Percentiles rank a stretch among this genome's conserved stretches.
phyloP scores from a whole-genome alignment of 495 filamentous ascomycete genomes.

The Aspergillus hancockii region DNA sequence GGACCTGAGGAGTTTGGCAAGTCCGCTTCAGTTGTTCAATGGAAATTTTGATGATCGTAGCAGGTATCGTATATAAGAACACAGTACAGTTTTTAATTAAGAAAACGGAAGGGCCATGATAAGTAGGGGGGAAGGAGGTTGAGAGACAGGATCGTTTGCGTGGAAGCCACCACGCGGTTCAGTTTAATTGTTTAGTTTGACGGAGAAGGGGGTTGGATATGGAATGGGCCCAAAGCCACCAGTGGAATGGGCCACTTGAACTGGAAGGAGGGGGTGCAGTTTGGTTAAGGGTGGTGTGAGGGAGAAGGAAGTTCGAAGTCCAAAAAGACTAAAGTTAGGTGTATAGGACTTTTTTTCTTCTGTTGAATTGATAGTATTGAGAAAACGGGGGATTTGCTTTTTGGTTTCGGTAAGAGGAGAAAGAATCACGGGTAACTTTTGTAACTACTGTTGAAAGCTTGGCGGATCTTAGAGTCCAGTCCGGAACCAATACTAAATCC shows the following conservation, averaged over 20 bases:
- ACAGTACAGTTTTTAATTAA: neutral
- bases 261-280: neutral
- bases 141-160: neutral
- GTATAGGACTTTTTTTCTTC: neutral
- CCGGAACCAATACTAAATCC: neutral
- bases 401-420: neutral
- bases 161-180: constrained; percentile 13
- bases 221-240: constrained; percentile 13
- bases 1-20: constrained; percentile 17
- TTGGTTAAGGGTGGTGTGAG: constrained; percentile 1
- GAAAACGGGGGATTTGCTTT: too few relatives aligned
- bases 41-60: neutral
- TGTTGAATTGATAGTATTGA: neutral
- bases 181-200: constrained; percentile 7
- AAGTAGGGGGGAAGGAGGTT: constrained; percentile 14
- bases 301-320: constrained; percentile 3
- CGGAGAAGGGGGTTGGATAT: constrained; percentile 6
- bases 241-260: constrained; percentile 9
- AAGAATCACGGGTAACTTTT: neutral
- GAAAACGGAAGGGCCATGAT: constrained; percentile 21
- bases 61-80: neutral
- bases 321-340: neutral
- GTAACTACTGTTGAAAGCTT: constrained; percentile 13
- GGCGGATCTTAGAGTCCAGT: constrained; percentile 12
- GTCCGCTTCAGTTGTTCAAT: constrained; percentile 8